phyloP scores from a whole-genome alignment of 2,329 filamentous ascomycete species.

The Dendrostoma leiphaemia region DNA sequence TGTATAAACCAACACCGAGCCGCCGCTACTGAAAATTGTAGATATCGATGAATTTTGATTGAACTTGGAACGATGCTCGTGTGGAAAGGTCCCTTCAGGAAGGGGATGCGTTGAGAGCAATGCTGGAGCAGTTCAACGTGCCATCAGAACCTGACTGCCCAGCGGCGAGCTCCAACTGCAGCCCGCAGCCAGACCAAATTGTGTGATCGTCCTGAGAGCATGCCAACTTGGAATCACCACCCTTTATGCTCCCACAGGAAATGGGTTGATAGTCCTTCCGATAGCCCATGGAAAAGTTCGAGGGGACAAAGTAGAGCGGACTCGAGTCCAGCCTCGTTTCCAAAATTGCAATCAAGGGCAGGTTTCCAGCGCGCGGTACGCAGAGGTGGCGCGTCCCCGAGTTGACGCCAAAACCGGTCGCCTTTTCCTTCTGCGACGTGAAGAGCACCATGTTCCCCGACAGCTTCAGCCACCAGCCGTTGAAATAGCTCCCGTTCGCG shows the following conservation, averaged over 20 bases:
- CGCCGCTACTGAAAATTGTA: too few species aligned
- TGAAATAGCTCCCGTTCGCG: slow-evolving; percentile 3
- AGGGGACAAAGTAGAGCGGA: slow-evolving; percentile 9
- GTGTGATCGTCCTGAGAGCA: neutral
- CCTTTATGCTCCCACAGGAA: neutral
- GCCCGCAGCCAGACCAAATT: slow-evolving; percentile 6
- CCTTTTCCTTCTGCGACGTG: slow-evolving; percentile 9
- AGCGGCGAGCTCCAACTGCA: slow-evolving; percentile 6
- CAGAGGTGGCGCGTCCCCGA: slow-evolving; percentile 6
- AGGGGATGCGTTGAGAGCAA: slow-evolving; percentile 1
- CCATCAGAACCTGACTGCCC: neutral
- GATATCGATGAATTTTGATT: neutral
- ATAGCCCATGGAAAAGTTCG: slow-evolving; percentile 4
- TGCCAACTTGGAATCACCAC: neutral
- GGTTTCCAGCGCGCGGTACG: neutral
- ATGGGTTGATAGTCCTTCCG: slow-evolving; percentile 9
- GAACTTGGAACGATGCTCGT: neutral
- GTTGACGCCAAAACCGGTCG: slow-evolving; percentile 8
- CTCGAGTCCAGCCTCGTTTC: slow-evolving; percentile 9
- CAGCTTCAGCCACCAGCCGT: slow-evolving; percentile 9
- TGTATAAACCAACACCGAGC: too few species aligned
- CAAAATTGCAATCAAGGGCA: slow-evolving; percentile 7
- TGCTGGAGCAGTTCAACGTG: slow-evolving; percentile 7
- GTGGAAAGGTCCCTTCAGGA: neutral
- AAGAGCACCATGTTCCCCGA: slow-evolving; percentile 6